Percentiles rank a stretch among this genome's conserved stretches.
Evolutionary conservation across 2,329 filamentous ascomycete species (phyloP).

Genomic region (Curvularia lunata): DNA sequence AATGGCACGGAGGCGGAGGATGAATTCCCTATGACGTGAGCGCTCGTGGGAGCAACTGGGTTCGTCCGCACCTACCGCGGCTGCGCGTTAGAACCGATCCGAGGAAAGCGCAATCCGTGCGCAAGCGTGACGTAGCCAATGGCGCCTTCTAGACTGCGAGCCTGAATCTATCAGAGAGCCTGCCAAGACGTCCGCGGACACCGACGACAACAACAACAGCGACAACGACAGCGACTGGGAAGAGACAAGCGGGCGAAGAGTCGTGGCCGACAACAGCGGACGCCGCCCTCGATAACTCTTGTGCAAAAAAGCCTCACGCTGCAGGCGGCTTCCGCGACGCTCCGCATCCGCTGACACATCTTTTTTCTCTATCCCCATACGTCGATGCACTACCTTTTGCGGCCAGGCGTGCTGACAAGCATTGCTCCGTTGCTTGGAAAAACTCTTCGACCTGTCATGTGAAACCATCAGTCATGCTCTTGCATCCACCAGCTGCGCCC

Average conservation of each 20-base stretch:
- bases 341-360: constrained; percentile 15
- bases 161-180: background rate
- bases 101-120: constrained; percentile 8
- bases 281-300: background rate
- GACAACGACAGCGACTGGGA: background rate
- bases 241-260: background rate
- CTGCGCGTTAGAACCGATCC: constrained; percentile 1
- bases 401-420: constrained; percentile 9
- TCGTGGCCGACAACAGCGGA: background rate
- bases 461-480: constrained; percentile 6
- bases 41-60: background rate
- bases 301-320: background rate
- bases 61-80: constrained; percentile 10
- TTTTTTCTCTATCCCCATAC: constrained; percentile 5
- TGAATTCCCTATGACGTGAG: constrained; percentile 17
- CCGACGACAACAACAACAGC: background rate
- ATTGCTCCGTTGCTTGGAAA: constrained; percentile 2
- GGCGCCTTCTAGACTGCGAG: constrained; percentile 5
- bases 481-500: constrained; percentile 1
- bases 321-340: background rate
- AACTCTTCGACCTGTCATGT: constrained; percentile 1
- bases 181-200: constrained; percentile 1
- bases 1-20: constrained; percentile 1
- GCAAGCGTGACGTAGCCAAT: constrained; percentile 14
- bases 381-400: constrained; percentile 6